Evolutionary conservation across 148 eudicot species (phyloP).

Genomic region (Pharnaceum exiguum): DNA sequence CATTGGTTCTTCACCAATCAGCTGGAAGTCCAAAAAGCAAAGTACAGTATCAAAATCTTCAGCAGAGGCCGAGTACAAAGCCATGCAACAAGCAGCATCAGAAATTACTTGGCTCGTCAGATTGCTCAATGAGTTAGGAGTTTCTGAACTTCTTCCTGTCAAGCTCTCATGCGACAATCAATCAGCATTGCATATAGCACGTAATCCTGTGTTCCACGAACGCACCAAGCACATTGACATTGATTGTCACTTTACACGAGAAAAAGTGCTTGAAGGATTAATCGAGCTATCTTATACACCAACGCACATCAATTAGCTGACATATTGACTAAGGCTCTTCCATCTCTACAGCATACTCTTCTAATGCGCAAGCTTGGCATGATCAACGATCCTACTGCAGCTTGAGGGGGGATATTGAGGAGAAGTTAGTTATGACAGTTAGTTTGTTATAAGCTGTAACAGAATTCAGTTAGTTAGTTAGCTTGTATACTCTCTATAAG

Average conservation of each 20-base stretch:
- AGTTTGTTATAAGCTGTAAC: no score
- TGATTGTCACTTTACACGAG: neutral
- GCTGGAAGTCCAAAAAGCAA: neutral
- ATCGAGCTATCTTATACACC: neutral
- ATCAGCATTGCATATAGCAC: no score
- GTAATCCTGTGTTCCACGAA: neutral
- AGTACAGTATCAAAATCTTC: neutral
- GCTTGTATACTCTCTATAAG: no score
- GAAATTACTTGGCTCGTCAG: neutral
- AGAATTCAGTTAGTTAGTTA: no score
- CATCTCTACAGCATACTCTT: neutral
- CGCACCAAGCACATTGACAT: neutral
- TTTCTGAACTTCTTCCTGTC: neutral
- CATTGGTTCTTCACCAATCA: neutral
- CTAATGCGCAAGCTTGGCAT: neutral
- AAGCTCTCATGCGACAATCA: neutral
- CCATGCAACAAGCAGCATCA: neutral
- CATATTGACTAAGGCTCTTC: neutral
- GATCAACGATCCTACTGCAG: neutral
- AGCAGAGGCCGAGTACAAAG: neutral
- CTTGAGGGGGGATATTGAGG: constrained; percentile 1
- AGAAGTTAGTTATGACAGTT: no score
- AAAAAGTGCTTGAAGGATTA: neutral
- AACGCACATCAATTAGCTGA: neutral
- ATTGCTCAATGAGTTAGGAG: neutral